phyloP scores from a whole-genome alignment of 2,329 filamentous ascomycete species.

The Aspergillus ochraceus region DNA sequence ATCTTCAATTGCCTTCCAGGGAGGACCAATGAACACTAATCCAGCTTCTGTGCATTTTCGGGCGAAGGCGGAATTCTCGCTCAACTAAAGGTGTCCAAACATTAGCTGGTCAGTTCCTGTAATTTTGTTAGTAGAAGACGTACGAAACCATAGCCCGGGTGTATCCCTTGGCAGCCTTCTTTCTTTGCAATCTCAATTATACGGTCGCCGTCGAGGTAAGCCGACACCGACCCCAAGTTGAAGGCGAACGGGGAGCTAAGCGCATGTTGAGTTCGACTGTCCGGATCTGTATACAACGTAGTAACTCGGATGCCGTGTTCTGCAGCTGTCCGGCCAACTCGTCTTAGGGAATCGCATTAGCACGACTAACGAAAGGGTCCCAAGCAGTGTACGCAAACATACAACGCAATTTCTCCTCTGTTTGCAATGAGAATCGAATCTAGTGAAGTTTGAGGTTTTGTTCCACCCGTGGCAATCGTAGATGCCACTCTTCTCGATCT shows the following conservation, averaged over 20 bases:
- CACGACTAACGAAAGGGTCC: not conserved
- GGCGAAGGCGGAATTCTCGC: slow-evolving; percentile 90
- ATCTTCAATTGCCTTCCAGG: slow-evolving; percentile 69
- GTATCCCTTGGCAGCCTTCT: slow-evolving; percentile 84
- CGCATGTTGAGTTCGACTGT: slow-evolving; percentile 84
- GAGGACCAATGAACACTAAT: slow-evolving; percentile 90
- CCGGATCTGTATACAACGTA: slow-evolving; percentile 91
- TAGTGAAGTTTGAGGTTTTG: slow-evolving; percentile 40
- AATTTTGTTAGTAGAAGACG: slow-evolving; percentile 18
- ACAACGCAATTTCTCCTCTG: slow-evolving; percentile 90
- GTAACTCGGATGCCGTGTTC: slow-evolving; percentile 89
- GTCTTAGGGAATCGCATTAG: slow-evolving; percentile 42
- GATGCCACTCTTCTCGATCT: slow-evolving; percentile 32
- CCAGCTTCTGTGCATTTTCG: slow-evolving; percentile 85
- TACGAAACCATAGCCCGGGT: slow-evolving; percentile 90
- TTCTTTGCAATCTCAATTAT: slow-evolving; percentile 87
- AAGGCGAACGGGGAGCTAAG: slow-evolving; percentile 79
- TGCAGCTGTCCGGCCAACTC: slow-evolving; percentile 84
- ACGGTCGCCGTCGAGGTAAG: slow-evolving; percentile 88
- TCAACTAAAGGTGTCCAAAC: slow-evolving; percentile 52
- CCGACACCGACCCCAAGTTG: slow-evolving; percentile 77
- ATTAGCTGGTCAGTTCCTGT: not conserved
- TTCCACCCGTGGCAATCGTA: slow-evolving; percentile 24
- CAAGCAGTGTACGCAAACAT: slow-evolving; percentile 20
- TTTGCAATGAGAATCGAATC: slow-evolving; percentile 93